Base-by-base conservation (phyloP, 306 rosid genomes). In the Lathyrus oleraceus region DNA sequence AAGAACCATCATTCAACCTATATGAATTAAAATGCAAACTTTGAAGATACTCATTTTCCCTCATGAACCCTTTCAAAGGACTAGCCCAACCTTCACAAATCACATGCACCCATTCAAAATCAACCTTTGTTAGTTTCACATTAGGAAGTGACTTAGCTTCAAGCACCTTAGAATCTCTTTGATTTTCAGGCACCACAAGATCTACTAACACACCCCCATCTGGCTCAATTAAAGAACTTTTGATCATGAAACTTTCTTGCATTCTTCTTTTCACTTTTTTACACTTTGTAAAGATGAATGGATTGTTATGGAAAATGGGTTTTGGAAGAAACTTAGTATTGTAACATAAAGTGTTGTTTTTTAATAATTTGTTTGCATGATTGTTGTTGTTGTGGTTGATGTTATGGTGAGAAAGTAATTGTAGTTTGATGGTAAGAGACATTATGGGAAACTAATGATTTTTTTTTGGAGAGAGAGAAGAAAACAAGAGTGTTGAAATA, bases 61-160 rank as follows among this genome's bases (percentile, higher is more conserved):
- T 89, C 99, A 95, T 95, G 79, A 95, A 95, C 78, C 99, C 99
- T 65, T 69, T 79, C 64, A 95, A 81, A 1, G 99, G 99, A 78
- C 92, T 91, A 3, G 99, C 89, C 97, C 99, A 95, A 12, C 99
- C 97, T 75, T 95, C 97, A 62, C 95, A 64, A 61, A 95, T 70
- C 49, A 95, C 97, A 25, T 91, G 99, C 38, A 87, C 92, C 99
- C 99, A 95, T 77, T 95, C 99, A 16, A 86, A 58, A 80, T 95
- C 99, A 76, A 95, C 82, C 76, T 80, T 83, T 2, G 89, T 81
- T 30, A 95, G 79, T 30, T 61, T 42, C 69, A 83, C 86, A 71
- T 74, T 85, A 0, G 96, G 97, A 71, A 95, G 65, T 6, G 86
- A 65, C 78, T 82, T 87, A 0, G 85, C 96, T 84, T 87, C 89